A percentile compares a stretch with the other conserved stretches of the same genome.
phyloP scores from a whole-genome alignment of 176 grass and related monocot species.

The Paspalum notatum region DNA sequence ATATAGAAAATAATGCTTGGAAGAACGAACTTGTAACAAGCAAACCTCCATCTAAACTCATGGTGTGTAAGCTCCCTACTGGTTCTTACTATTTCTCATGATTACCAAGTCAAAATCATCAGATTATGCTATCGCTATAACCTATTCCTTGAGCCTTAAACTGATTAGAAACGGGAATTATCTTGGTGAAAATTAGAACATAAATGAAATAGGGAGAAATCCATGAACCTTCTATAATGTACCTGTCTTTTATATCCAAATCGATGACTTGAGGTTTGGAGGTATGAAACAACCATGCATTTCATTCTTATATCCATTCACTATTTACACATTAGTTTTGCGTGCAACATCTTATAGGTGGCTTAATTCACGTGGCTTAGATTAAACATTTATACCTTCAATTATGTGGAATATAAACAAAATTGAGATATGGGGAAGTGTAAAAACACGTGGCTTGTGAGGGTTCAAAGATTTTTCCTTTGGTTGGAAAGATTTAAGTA shows the following conservation, averaged over 20 bases:
- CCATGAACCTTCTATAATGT: background rate
- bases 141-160: conserved; percentile 4
- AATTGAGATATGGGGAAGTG: background rate
- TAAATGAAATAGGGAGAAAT: conserved; percentile 10
- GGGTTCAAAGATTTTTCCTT: background rate
- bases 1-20: conserved; percentile 39
- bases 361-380: background rate
- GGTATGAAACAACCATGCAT: background rate
- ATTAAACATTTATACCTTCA: background rate
- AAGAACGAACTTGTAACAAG: conserved; percentile 46
- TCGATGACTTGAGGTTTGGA: background rate
- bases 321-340: background rate
- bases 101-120: background rate
- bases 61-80: conserved; percentile 42
- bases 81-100: background rate
- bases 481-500: background rate
- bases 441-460: background rate
- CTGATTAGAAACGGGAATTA: background rate
- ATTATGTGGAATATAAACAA: conserved; percentile 1
- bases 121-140: background rate
- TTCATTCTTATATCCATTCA: background rate
- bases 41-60: conserved; percentile 47
- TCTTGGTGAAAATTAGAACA: background rate
- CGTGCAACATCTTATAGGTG: background rate
- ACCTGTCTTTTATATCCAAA: background rate